Evolutionary conservation across 768 basidiomycete species (phyloP).

Genomic region (Macrolepiota dolichaula): DNA sequence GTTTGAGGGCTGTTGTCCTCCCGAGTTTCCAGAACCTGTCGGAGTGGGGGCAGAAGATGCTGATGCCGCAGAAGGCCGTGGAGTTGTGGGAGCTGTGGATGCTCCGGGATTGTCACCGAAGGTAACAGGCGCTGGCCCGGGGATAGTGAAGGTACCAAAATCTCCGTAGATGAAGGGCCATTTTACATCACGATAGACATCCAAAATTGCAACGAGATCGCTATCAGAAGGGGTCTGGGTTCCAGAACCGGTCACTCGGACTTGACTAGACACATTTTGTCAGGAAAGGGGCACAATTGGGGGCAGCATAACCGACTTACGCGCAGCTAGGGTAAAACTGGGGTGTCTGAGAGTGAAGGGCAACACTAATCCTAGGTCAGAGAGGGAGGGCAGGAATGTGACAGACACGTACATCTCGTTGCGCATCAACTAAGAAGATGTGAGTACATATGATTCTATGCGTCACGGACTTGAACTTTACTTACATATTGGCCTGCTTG

Average conservation of each 20-base stretch:
- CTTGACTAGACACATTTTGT: slow-evolving; percentile 22
- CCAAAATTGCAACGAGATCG: slow-evolving; percentile 33
- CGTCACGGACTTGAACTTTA: slow-evolving; percentile 17
- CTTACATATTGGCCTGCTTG: slow-evolving; percentile 47
- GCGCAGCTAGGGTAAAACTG: slow-evolving; percentile 49
- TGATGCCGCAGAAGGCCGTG: background rate
- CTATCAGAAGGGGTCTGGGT: slow-evolving; percentile 28
- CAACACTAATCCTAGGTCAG: slow-evolving; percentile 29
- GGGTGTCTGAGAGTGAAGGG: slow-evolving; percentile 39
- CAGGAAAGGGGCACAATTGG: background rate
- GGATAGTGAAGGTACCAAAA: slow-evolving; percentile 31
- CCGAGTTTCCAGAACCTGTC: slow-evolving; percentile 7
- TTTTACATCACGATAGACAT: slow-evolving; percentile 27
- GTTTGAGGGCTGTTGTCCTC: slow-evolving; percentile 1
- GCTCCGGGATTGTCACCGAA: slow-evolving; percentile 23
- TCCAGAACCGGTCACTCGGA: slow-evolving; percentile 34
- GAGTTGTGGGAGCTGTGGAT: background rate
- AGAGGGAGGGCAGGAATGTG: background rate
- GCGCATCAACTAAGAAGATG: slow-evolving; percentile 35
- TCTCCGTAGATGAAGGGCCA: slow-evolving; percentile 34
- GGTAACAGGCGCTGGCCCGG: slow-evolving; percentile 31
- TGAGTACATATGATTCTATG: slow-evolving; percentile 1
- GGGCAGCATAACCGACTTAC: slow-evolving; percentile 28
- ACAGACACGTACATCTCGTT: slow-evolving; percentile 40
- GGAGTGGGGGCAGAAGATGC: slow-evolving; percentile 2